Percentiles rank a stretch among this genome's conserved stretches.
Conservation (phyloP, 306 rosid species). For the Heteromeles arbutifolia region DNA sequence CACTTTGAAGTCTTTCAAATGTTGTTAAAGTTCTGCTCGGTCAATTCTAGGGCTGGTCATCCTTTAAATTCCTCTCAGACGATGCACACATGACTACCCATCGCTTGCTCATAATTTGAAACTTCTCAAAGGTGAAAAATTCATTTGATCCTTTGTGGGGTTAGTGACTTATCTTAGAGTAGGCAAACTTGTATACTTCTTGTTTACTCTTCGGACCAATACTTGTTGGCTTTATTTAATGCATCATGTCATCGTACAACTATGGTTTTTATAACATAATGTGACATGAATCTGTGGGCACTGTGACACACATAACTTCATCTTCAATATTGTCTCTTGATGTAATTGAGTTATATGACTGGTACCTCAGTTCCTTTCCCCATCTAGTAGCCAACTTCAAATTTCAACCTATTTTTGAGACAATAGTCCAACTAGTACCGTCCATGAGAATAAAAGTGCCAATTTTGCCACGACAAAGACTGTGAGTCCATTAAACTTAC, state of each 20-base stretch:
- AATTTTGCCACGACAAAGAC: not conserved
- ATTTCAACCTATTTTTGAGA: not conserved
- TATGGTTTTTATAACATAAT: not conserved
- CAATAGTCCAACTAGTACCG: not conserved
- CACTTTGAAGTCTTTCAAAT: no score
- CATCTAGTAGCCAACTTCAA: not conserved
- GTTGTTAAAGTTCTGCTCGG: no score
- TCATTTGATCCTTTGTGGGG: not conserved
- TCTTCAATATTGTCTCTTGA: not conserved
- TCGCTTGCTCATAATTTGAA: not conserved
- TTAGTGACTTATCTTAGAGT: not conserved
- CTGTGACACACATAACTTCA: not conserved
- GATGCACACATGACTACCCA: not conserved
- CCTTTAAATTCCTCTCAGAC: no score
- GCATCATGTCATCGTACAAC: not conserved
- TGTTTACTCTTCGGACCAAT: no score
- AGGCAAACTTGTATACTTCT: not conserved
- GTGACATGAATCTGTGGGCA: not conserved
- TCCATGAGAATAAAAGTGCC: not conserved
- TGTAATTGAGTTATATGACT: not conserved
- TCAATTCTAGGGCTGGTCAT: no score
- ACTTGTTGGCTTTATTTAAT: not conserved
- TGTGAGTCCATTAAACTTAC: not conserved
- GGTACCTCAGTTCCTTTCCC: not conserved
- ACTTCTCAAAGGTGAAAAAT: not conserved